Conservation (phyloP, 371 early-diverging fungal species). For the Amoeboaphelidium protococcarum region DNA sequence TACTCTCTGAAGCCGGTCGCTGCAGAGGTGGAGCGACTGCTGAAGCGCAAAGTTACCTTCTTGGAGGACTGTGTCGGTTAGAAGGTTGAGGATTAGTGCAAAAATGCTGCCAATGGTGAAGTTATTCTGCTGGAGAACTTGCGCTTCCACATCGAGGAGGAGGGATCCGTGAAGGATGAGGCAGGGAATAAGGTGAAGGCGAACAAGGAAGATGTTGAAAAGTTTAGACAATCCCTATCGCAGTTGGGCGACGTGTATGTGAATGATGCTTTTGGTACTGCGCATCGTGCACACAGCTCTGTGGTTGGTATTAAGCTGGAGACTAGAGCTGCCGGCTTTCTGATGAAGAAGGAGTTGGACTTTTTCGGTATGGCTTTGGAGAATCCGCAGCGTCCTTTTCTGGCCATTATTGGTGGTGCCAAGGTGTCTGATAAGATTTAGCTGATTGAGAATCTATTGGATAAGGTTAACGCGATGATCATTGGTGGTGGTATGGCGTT, state of each 20-base stretch:
- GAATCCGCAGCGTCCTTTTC: slow-evolving; percentile 72
- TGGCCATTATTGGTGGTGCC: slow-evolving; percentile 95
- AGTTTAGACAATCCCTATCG: slow-evolving; percentile 69
- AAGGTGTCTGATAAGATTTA: slow-evolving; percentile 97
- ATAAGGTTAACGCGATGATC: slow-evolving; percentile 45
- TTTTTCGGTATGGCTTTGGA: slow-evolving; percentile 89
- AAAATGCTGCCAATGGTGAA: slow-evolving; percentile 40
- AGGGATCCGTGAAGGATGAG: slow-evolving; percentile 73
- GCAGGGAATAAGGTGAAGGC: slow-evolving; percentile 81
- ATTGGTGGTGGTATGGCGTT: slow-evolving; percentile 95
- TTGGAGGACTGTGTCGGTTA: slow-evolving; percentile 75
- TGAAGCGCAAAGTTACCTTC: slow-evolving; percentile 64
- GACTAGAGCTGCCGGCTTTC: slow-evolving; percentile 73
- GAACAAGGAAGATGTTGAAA: slow-evolving; percentile 36
- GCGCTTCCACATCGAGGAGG: slow-evolving; percentile 95
- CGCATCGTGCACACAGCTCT: slow-evolving; percentile 84
- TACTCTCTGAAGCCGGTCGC: slow-evolving; percentile 81
- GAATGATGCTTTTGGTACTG: slow-evolving; percentile 97
- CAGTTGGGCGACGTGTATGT: slow-evolving; percentile 88
- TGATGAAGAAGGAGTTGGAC: slow-evolving; percentile 96
- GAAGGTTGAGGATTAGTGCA: slow-evolving; percentile 56
- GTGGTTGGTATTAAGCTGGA: slow-evolving; percentile 87
- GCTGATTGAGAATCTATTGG: slow-evolving; percentile 83
- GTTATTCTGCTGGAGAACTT: slow-evolving; percentile 92
- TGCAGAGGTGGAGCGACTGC: slow-evolving; percentile 50